These are phyloP conservation scores for Tillandsia fasciculata DNA, from an alignment of 176 grass and related monocot genomes.

Conservation along the genomic window DNA sequence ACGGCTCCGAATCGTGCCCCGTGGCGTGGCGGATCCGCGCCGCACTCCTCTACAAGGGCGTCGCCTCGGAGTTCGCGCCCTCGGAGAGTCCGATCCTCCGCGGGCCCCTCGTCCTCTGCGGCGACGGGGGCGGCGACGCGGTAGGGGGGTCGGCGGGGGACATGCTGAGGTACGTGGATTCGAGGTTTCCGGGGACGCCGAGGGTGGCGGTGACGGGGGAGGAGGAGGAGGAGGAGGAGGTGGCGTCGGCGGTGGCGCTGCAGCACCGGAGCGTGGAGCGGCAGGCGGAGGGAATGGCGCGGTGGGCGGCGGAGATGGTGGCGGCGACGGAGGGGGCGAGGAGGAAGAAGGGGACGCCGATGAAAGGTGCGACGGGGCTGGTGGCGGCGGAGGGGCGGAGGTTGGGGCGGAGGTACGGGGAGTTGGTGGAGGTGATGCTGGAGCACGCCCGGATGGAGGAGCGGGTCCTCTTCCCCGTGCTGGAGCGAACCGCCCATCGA, in stretches of 20 bases:
- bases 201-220: slow-evolving; percentile 11
- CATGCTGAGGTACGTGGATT: slow-evolving; percentile 60
- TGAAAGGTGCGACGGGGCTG: background rate
- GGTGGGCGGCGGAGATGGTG: slow-evolving; percentile 50
- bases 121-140: slow-evolving; percentile 42
- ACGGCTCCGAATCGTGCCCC: slow-evolving; percentile 73
- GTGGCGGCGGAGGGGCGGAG: slow-evolving; percentile 57
- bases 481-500: slow-evolving; percentile 58
- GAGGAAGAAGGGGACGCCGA: slow-evolving; percentile 22
- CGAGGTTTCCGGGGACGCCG: slow-evolving; percentile 45
- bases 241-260: slow-evolving; percentile 57
- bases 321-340: slow-evolving; percentile 47
- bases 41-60: slow-evolving; percentile 80
- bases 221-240: slow-evolving; percentile 25
- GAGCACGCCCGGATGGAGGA: slow-evolving; percentile 99
- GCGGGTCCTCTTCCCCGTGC: slow-evolving; percentile 62
- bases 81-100: slow-evolving; percentile 60
- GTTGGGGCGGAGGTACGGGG: slow-evolving; percentile 59
- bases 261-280: slow-evolving; percentile 77
- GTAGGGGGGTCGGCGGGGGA: slow-evolving; percentile 44
- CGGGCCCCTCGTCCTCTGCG: slow-evolving; percentile 65
- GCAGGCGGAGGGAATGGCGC: slow-evolving; percentile 62
- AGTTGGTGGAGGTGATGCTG: slow-evolving; percentile 81
- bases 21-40: slow-evolving; percentile 64
- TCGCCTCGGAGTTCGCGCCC: slow-evolving; percentile 62